A percentile compares a stretch with the other conserved stretches of the same genome.
These are phyloP conservation scores for Aspergillus taichungensis DNA, from an alignment of 495 filamentous ascomycete genomes.

Conservation along the genomic window DNA sequence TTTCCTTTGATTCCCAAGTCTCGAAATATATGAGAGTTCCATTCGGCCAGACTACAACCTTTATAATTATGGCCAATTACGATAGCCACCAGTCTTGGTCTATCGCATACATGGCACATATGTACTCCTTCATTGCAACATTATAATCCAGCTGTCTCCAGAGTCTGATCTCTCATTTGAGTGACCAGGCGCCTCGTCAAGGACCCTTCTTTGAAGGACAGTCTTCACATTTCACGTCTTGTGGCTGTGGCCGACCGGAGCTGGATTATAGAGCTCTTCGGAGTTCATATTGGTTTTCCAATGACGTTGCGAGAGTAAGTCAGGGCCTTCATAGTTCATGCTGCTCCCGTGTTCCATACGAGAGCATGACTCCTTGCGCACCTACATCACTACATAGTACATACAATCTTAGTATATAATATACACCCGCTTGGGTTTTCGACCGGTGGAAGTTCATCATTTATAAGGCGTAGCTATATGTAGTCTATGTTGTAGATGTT, in stretches of 20 bases:
- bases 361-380: slow-evolving; percentile 48
- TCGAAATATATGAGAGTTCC: too few species aligned
- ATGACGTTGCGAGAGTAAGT: slow-evolving; percentile 33
- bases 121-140: slow-evolving; percentile 19
- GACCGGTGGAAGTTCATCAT: not conserved
- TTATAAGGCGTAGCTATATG: too few species aligned
- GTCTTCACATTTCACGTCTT: slow-evolving; percentile 38
- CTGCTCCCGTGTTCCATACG: slow-evolving; percentile 30
- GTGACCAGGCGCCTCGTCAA: slow-evolving; percentile 12
- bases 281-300: slow-evolving; percentile 6
- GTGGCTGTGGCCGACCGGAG: slow-evolving; percentile 41
- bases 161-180: slow-evolving; percentile 2
- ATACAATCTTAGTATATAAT: slow-evolving; percentile 1
- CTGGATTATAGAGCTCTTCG: slow-evolving; percentile 27
- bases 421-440: not conserved
- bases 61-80: too few species aligned
- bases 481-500: too few species aligned
- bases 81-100: too few species aligned
- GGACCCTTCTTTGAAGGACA: slow-evolving; percentile 36
- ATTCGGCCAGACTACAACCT: too few species aligned
- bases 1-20: too few species aligned
- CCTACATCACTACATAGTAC: slow-evolving; percentile 24
- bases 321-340: slow-evolving; percentile 48
- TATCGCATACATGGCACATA: too few species aligned
- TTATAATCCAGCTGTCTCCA: slow-evolving; percentile 34